Evolutionary conservation across 345 rosid species (phyloP), one percentile per base, ranked within the genome.

Genomic region (Cardiospermum halicacabum): DNA sequence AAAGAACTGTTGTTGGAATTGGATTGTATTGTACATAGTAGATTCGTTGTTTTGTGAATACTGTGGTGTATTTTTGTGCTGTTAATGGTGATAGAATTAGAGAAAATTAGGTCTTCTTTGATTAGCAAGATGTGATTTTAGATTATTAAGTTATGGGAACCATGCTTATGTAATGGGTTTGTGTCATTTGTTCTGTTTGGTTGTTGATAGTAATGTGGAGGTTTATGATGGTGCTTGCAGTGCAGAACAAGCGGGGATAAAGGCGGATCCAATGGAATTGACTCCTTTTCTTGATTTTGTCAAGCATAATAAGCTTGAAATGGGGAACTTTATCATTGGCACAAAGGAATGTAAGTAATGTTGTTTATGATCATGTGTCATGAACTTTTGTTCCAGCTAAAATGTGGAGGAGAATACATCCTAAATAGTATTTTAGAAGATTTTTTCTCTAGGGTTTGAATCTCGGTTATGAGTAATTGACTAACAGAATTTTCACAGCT

Each of bases 181-280:
- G 36, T 51, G 42, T n/a, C n/a, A 40, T 12, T 28, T 16, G 11
- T 53, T 57, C n/a, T 39, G 25, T 68, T 54, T 32, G 1, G 16
- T 40, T 22, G 48, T n/a, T n/a, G n/a, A n/a, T 43, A 47, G 37
- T 49, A 53, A 70, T 56, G 42, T 74, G 64, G 69, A 32, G 70
- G 25, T 69, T 56, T 57, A 57, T 62, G 28, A 67, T 62, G 62
- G 39, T 48, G 16, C 5, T 65, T 77, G 72, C 68, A 89, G 89
- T 70, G 88, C 91, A 67, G 85, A 83, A 58, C 87, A 81, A 69
- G 89, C 88, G 69, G 96, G 96, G 59, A 80, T 84, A 21, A 80
- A 84, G 42, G 69, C 79, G 1, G 75, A 70, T 79, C 93, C 98
- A 6, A 66, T 81, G 56, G 89, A 77, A 49, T 34, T 88, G 61